phyloP scores from a whole-genome alignment of 345 rosid species.

The Erodium maritimum region DNA sequence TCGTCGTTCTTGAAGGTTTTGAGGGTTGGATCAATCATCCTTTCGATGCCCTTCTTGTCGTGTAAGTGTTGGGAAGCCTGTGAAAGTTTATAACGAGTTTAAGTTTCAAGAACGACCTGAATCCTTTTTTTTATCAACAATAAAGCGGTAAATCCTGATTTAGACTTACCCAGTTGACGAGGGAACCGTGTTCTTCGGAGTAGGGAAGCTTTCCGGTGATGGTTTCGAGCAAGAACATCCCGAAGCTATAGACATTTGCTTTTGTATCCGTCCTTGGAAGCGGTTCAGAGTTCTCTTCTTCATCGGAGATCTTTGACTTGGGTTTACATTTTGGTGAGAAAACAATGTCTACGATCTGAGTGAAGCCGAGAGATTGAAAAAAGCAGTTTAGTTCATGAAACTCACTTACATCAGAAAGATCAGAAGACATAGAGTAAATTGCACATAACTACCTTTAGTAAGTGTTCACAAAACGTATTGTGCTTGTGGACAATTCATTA shows the following conservation, averaged over 20 bases:
- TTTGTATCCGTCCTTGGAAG: constrained; percentile 35
- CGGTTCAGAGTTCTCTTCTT: constrained; percentile 42
- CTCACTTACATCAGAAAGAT: too few relatives aligned
- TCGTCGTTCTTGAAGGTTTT: constrained; percentile 58
- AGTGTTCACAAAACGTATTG: too few relatives aligned
- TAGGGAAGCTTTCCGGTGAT: constrained; percentile 73
- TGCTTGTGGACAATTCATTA: too few relatives aligned
- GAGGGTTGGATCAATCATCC: constrained; percentile 58
- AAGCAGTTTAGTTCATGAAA: too few relatives aligned
- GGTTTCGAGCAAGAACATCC: constrained; percentile 67
- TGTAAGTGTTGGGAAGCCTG: constrained; percentile 63
- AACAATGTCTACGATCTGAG: constrained; percentile 49
- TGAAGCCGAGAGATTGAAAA: too few relatives aligned
- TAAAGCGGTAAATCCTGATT: too few relatives aligned
- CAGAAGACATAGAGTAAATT: too few relatives aligned
- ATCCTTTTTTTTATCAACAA: too few relatives aligned
- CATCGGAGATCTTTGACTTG: constrained; percentile 22
- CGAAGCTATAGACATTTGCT: constrained; percentile 58
- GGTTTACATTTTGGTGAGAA: constrained; percentile 19
- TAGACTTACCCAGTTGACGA: constrained; percentile 60
- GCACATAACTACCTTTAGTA: too few relatives aligned
- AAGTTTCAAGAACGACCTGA: too few relatives aligned
- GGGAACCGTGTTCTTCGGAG: constrained; percentile 52
- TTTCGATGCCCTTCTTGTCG: constrained; percentile 26
- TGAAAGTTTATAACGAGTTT: not conserved